Evolutionary conservation across 2,329 filamentous ascomycete species (phyloP).

Genomic region (Byssothecium circinans): DNA sequence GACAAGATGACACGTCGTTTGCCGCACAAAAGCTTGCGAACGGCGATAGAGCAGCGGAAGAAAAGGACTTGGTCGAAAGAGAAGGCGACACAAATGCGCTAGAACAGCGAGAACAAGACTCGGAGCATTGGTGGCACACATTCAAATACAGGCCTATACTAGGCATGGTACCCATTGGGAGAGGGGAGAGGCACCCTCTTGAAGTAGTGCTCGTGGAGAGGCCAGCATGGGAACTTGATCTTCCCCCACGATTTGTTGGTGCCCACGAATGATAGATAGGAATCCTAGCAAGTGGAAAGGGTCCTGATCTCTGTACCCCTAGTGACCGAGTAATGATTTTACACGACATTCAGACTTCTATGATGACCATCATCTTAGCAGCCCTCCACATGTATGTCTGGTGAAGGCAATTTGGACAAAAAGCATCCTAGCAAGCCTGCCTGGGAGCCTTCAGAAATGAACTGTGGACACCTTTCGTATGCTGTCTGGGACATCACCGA

Average conservation of each 20-base stretch:
- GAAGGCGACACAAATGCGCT: slow-evolving; percentile 20
- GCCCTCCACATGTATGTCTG: neutral
- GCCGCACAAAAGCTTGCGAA: slow-evolving; percentile 10
- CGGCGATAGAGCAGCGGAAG: slow-evolving; percentile 14
- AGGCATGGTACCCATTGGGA: slow-evolving; percentile 64
- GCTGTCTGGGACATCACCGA: neutral
- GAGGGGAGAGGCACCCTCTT: slow-evolving; percentile 49
- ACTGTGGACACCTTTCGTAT: slow-evolving; percentile 5
- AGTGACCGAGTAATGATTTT: neutral
- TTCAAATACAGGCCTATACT: slow-evolving; percentile 95
- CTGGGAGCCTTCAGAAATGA: slow-evolving; percentile 4
- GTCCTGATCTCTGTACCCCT: neutral
- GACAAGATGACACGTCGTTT: slow-evolving; percentile 20
- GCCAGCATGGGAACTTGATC: slow-evolving; percentile 78
- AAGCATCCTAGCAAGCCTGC: slow-evolving; percentile 1
- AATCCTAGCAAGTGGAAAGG: neutral
- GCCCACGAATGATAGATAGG: slow-evolving; percentile 32
- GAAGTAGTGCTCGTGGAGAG: slow-evolving; percentile 90
- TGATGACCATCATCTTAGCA: neutral
- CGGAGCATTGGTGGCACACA: slow-evolving; percentile 69
- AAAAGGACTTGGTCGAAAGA: slow-evolving; percentile 7
- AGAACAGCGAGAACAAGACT: slow-evolving; percentile 21
- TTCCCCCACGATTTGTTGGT: slow-evolving; percentile 65
- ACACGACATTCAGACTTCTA: neutral
- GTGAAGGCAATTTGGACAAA: neutral